Evolutionary conservation across 1,139 yeast genomes (phyloP), one percentile per base, ranked within the genome.

Genomic region (Hanseniaspora uvarum): DNA sequence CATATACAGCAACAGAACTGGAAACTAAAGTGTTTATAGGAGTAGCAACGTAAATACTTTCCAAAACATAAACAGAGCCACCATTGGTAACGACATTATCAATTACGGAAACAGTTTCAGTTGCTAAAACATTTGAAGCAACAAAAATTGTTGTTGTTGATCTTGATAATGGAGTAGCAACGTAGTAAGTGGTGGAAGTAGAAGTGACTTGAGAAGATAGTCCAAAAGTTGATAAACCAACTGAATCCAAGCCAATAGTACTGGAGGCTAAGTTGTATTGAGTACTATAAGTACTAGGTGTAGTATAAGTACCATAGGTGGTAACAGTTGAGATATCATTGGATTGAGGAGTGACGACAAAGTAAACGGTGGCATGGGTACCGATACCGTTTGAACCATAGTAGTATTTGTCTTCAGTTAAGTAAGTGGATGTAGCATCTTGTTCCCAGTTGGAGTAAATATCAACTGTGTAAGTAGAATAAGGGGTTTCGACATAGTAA

Each of bases 291-390:
- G 46, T 43, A n/a, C 12, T 12, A 6, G 37, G 19, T 4, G 26
- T 12, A 30, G 37, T 10, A 23, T 28, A 11, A 7, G 10, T 6
- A 21, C 46, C 46, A 31, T 43, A 43, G 16, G 46, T 43, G 11
- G 38, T 19, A 6, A 31, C 10, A 11, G 16, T 8, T 5, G 37
- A 12, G 14, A 31, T 11, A 19, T 19, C 19, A 11, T 43, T 43
- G 18, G 28, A 11, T 43, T 43, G 46, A 2, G 46, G 46, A 19
- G 46, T 43, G 6, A 31, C 46, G 19, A 43, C 46, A 19, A 11
- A 43, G 28, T 43, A 43, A 18, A 43, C 38, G 12, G 46, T 43
- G n/a, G 38, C 46, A 43, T 43, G 46, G 18, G 46, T 43, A 28
- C 46, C 46, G 21, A 21, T 14, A 14, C 10, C 5, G 28, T 43